Percentiles rank a stretch among this genome's conserved stretches.
Evolutionary conservation across 371 early-diverging fungal species (phyloP).

Genomic region (Mucor sp.): DNA sequence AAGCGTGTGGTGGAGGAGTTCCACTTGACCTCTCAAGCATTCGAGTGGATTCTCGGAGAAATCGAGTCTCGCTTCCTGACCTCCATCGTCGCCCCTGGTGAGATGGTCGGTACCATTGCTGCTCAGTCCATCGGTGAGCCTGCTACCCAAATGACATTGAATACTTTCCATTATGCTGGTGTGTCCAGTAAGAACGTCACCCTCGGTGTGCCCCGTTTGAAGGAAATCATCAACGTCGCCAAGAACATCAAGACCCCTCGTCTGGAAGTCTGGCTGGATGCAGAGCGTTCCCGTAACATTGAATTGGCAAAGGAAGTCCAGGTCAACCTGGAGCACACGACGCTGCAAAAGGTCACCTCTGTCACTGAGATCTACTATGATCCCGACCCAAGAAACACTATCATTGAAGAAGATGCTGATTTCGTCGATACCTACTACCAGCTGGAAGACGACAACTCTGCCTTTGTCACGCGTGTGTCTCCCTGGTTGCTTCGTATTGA

Average conservation of each 20-base stretch:
- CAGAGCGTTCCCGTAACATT: constrained; percentile 75
- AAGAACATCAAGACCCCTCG: constrained; percentile 98
- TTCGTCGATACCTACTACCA: constrained; percentile 92
- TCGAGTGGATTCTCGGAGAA: constrained; percentile 94
- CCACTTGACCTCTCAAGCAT: constrained; percentile 85
- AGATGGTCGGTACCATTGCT: constrained; percentile 99
- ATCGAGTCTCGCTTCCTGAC: constrained; percentile 90
- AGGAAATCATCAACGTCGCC: constrained; percentile 99
- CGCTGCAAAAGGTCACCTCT: constrained; percentile 82
- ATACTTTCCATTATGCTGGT: constrained; percentile 99
- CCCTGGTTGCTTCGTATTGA: constrained; percentile 97
- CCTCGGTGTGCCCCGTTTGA: constrained; percentile 99
- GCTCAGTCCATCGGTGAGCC: constrained; percentile 99
- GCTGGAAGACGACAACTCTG: constrained; percentile 76
- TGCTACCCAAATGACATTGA: constrained; percentile 99
- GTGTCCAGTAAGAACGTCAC: constrained; percentile 98
- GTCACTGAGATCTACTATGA: constrained; percentile 97
- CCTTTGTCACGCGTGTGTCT: constrained; percentile 66
- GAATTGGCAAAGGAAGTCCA: constrained; percentile 93
- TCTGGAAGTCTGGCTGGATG: constrained; percentile 84
- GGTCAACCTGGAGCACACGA: constrained; percentile 91
- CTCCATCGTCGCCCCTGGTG: constrained; percentile 94
- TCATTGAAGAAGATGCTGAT: constrained; percentile 92
- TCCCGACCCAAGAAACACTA: constrained; percentile 86
- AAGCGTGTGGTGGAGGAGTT: constrained; percentile 91